These are phyloP conservation scores for Penicillium herquei DNA, from an alignment of 495 filamentous ascomycete species.

Conservation along the genomic window DNA sequence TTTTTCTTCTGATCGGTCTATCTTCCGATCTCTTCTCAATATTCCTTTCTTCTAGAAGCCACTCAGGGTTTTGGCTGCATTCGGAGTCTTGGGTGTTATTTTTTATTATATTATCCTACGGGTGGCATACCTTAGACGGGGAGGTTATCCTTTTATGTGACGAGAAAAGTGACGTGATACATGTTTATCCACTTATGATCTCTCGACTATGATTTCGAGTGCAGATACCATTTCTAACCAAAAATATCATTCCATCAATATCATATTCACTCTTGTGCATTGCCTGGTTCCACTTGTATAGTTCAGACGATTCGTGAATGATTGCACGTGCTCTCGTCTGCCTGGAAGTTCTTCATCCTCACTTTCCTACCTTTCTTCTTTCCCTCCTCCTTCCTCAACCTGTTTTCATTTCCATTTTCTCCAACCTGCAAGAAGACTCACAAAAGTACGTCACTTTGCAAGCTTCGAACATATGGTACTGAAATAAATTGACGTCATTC, in stretches of 20 bases:
- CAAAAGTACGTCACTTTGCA: not conserved
- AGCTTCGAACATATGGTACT: not conserved
- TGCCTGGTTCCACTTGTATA: not conserved
- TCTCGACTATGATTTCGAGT: not conserved
- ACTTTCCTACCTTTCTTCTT: not conserved
- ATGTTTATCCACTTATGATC: not conserved
- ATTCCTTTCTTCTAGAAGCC: not conserved
- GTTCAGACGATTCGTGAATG: not conserved
- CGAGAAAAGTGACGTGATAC: slow-evolving; percentile 8
- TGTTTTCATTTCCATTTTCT: not conserved
- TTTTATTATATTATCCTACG: not conserved
- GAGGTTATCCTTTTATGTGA: slow-evolving; percentile 1
- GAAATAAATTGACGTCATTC: not conserved
- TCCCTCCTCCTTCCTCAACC: not conserved
- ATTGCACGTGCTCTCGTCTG: not conserved
- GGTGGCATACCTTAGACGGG: slow-evolving; percentile 14
- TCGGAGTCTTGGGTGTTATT: slow-evolving; percentile 20
- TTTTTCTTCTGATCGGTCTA: slow-evolving; percentile 5
- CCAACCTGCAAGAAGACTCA: no score
- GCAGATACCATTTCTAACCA: slow-evolving; percentile 13
- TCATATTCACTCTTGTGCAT: not conserved
- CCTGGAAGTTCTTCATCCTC: not conserved
- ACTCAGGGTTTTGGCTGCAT: slow-evolving; percentile 11
- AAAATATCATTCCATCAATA: not conserved
- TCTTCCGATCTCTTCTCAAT: not conserved